Evolutionary conservation across 2,329 filamentous ascomycete genomes (phyloP), one percentile per base, ranked within the genome.

Genomic region (Tolypocladium tundrense): DNA sequence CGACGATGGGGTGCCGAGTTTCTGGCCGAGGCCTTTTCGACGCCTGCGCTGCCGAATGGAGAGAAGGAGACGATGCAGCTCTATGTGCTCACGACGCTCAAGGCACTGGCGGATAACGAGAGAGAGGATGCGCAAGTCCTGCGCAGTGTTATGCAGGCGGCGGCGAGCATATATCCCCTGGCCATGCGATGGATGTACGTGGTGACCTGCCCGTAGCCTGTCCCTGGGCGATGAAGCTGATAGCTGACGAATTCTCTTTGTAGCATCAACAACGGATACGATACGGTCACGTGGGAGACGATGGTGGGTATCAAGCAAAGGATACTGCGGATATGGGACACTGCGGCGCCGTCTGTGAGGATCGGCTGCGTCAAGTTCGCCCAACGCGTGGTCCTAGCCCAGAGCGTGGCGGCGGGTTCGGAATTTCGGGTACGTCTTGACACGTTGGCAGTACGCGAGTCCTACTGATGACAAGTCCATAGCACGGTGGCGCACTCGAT

Each of bases 301-400:
- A 95, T 97, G 84, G 81, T 85, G 57, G 82, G 86, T 13, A 93
- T 97, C 74, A 99, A 99, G 77, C 85, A 88, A 57, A 88, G 87
- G 66, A 94, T 99, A 64, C 74, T 99, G 60, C 85, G 84, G 60
- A 85, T 94, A 67, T 97, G 95, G 93, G 93, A 97, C 65, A 82
- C 79, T 50, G 87, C 90, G 21, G 77, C 84, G 16, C 81, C 87
- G 14, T 88, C 90, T 3, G 84, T 97, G 62, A 87, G 87, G 66
- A 87, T 97, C 71, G 96, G 91, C 78, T 97, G 94, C 76, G 88
- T 97, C 80, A 99, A 99, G 73, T 99, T 99, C 72, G 88, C 91
- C 42, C 93, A 99, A 75, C 86, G 90, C 62, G 90, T 97, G 51
- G 88, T 99, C 51, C 83, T 97, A 63, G 90, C 91, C 21, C 93